Conservation (phyloP, 106 monocot species). For the Agapanthus africanus region DNA sequence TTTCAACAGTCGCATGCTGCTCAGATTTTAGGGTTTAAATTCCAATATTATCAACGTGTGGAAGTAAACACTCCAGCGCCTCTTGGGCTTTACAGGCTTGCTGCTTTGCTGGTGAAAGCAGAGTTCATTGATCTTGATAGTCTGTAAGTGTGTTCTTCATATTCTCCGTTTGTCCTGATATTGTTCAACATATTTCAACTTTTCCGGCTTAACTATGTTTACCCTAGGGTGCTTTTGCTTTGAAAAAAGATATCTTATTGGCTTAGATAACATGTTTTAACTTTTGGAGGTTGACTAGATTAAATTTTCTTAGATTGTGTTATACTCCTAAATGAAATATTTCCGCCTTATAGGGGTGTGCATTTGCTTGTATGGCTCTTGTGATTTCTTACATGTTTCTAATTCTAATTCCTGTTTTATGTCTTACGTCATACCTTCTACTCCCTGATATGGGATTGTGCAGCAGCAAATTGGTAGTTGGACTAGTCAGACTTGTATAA, state of each 20-base stretch:
- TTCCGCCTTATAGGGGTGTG: neutral
- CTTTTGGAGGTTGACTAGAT: neutral
- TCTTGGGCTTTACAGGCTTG: slow-evolving; percentile 57
- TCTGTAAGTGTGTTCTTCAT: slow-evolving; percentile 50
- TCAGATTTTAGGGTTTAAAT: slow-evolving; percentile 96
- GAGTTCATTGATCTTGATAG: slow-evolving; percentile 85
- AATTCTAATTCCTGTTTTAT: slow-evolving; percentile 3
- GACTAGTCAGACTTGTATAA: neutral
- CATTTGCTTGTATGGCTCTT: neutral
- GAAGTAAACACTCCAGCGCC: slow-evolving; percentile 79
- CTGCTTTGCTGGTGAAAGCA: slow-evolving; percentile 82
- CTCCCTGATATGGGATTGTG: neutral
- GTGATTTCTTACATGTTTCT: neutral
- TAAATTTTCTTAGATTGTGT: neutral
- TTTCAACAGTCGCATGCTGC: slow-evolving; percentile 84
- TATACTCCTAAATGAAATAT: neutral
- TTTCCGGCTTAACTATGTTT: neutral
- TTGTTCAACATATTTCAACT: neutral
- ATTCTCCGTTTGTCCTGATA: neutral
- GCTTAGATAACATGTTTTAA: neutral
- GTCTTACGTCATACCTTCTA: slow-evolving; percentile 1
- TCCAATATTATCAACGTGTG: slow-evolving; percentile 91
- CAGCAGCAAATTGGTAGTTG: slow-evolving; percentile 1
- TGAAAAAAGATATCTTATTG: neutral
- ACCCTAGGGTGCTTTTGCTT: neutral